A percentile compares a stretch with the other conserved stretches of the same genome.
These are phyloP conservation scores for Vaccinium corymbosum DNA, from an alignment of 148 eudicot species.

Conservation along the genomic window DNA sequence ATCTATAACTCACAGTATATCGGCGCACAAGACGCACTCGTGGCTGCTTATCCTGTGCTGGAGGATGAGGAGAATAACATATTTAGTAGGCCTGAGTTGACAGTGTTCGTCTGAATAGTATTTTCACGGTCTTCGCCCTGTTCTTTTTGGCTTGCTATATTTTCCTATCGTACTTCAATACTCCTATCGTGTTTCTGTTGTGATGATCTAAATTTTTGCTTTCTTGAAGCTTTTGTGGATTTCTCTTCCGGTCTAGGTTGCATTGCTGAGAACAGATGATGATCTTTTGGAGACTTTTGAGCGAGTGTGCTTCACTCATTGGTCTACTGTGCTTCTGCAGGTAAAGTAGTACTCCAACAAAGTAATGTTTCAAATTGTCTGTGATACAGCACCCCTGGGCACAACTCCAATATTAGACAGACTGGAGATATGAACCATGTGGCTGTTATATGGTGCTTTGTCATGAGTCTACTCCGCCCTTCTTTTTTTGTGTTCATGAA, in stretches of 20 bases:
- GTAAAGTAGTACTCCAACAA: neutral
- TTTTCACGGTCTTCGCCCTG: neutral
- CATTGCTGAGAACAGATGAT: neutral
- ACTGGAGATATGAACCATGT: neutral
- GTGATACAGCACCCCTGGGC: neutral
- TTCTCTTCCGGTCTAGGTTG: slow-evolving; percentile 7
- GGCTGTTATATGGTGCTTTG: neutral
- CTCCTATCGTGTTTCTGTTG: neutral
- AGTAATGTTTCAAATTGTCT: neutral
- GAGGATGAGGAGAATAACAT: slow-evolving; percentile 72
- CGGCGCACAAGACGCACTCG: slow-evolving; percentile 88
- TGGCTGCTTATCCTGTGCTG: slow-evolving; percentile 76
- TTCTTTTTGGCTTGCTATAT: neutral
- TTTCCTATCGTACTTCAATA: neutral
- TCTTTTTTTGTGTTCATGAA: neutral
- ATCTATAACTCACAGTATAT: slow-evolving; percentile 88
- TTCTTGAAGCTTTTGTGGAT: neutral
- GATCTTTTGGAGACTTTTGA: neutral
- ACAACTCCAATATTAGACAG: neutral
- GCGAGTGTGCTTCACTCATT: neutral
- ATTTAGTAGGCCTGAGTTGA: slow-evolving; percentile 73
- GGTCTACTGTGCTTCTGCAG: neutral
- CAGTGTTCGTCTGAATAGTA: slow-evolving; percentile 51
- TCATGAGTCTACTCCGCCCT: neutral
- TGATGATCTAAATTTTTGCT: neutral